A percentile compares a stretch with the other conserved stretches of the same genome.
These are phyloP conservation scores for Mastigamoeba balamuthi DNA, from an alignment of 78 protist species.

Conservation along the genomic window DNA sequence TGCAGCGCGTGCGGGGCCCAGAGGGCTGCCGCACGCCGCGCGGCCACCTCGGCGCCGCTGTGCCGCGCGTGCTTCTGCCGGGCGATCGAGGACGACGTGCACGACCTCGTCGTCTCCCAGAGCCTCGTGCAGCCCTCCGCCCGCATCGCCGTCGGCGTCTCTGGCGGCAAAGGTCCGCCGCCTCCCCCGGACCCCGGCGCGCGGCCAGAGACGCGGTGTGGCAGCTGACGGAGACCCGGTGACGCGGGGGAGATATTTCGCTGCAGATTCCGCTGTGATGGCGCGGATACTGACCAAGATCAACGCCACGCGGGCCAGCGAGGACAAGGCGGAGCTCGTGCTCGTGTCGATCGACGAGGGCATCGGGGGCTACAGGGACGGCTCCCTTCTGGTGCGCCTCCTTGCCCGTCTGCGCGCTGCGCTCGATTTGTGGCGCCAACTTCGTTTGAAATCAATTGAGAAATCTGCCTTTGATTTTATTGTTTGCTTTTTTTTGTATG, in stretches of 20 bases:
- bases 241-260: not conserved
- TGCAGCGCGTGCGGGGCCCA: no score
- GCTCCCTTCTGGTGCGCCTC: slow-evolving; percentile 63
- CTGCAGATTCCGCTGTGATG: slow-evolving; percentile 72
- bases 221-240: no score
- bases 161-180: slow-evolving; percentile 81
- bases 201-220: no score
- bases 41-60: no score
- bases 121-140: slow-evolving; percentile 62
- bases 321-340: slow-evolving; percentile 54
- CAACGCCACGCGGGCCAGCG: slow-evolving; percentile 64
- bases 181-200: no score
- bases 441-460: no score
- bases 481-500: no score
- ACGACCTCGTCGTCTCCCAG: slow-evolving; percentile 53
- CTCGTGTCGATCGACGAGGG: slow-evolving; percentile 91
- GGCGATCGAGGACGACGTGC: slow-evolving; percentile 80
- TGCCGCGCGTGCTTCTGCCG: slow-evolving; percentile 77
- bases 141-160: slow-evolving; percentile 75
- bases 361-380: slow-evolving; percentile 90
- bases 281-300: slow-evolving; percentile 54
- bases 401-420: no score
- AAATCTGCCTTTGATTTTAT: no score
- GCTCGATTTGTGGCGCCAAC: no score
- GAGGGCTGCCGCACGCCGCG: no score